Percentiles rank a stretch among this genome's conserved stretches.
Evolutionary conservation across 2,329 filamentous ascomycete species (phyloP).

Genomic region (Cercospora sp.): DNA sequence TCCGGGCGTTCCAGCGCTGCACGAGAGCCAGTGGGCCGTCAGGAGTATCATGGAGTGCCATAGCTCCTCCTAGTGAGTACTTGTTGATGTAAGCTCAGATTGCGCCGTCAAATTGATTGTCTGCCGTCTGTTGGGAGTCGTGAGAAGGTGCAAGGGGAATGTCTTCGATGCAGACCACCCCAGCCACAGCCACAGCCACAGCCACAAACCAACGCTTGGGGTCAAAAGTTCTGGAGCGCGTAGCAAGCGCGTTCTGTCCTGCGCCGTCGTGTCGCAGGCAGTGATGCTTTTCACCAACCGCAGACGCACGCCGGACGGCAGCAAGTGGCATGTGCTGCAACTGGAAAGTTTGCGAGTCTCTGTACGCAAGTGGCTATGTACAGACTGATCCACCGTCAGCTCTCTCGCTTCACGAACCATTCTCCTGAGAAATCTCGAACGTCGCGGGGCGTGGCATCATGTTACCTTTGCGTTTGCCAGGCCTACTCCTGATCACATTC

Average conservation of each 20-base stretch:
- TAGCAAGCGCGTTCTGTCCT: background rate
- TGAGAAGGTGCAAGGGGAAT: too few species aligned
- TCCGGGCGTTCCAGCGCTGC: too few species aligned
- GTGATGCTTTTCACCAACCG: background rate
- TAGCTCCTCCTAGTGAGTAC: too few species aligned
- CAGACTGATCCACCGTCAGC: background rate
- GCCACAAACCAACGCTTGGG: too few species aligned
- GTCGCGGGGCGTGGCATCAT: background rate
- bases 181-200: too few species aligned
- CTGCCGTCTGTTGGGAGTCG: too few species aligned
- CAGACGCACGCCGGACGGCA: background rate
- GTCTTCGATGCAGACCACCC: too few species aligned
- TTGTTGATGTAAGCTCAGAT: too few species aligned
- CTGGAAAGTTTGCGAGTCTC: background rate
- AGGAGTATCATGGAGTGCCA: too few species aligned
- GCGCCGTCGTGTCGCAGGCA: background rate
- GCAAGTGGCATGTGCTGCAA: background rate
- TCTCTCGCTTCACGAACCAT: background rate
- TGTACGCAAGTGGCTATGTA: background rate
- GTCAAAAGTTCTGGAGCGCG: background rate
- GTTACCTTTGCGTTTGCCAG: background rate
- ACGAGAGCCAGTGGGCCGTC: too few species aligned
- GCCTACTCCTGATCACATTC: background rate
- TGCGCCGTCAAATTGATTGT: too few species aligned
- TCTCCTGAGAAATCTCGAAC: background rate